Base-by-base conservation (phyloP, 805 yeast species). In the Lipomyces yamanashiensis region DNA sequence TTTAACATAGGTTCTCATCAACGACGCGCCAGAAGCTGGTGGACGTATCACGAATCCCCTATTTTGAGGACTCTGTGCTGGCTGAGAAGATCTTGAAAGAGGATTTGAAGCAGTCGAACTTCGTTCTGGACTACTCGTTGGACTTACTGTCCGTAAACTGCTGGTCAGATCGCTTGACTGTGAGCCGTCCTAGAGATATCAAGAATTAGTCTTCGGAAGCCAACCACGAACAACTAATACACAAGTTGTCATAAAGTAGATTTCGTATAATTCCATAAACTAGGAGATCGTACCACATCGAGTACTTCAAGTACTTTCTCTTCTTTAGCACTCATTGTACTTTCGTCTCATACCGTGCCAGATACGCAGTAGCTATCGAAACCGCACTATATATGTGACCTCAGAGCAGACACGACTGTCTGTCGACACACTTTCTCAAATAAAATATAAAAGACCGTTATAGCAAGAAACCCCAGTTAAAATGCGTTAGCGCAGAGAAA, bases 321-420 rank as follows among this genome's bases (percentile, higher is more conserved):
- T 39, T 53, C 57, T 12, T 53, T 53, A 12, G 17, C 2, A 40
- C 48, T 53, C 57, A 53, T 53, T n/a, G 48, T 40, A 40, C 33
- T 39, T 28, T 33, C 39, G 48, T 53, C 41, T 39, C 57, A 53
- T 53, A 53, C 48, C 57, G 57, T 48, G 57, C 57, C 39, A 13
- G 49, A 7, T 13, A 49, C 47, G 48, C 57, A 39, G 33, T n/a
- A 43, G 21, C 47, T 8, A 43, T 17, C 47, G n/a, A 6, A 39
- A 13, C 43, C n/a, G 43, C 43, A 39, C 43, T 13, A 39, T 13
- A 39, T 39, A 39, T 39, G 43, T 13, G n/a, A n/a, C 43, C 43
- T 28, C 28, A 28, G 49, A 41, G 45, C 45, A n/a, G 36, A 45
- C 50, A 28, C 28, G 28, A 5, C 28, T 28, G 5, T 28, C 5